phyloP scores from a whole-genome alignment of 805 yeast genomes.

The Pichia thaimueangensis region DNA sequence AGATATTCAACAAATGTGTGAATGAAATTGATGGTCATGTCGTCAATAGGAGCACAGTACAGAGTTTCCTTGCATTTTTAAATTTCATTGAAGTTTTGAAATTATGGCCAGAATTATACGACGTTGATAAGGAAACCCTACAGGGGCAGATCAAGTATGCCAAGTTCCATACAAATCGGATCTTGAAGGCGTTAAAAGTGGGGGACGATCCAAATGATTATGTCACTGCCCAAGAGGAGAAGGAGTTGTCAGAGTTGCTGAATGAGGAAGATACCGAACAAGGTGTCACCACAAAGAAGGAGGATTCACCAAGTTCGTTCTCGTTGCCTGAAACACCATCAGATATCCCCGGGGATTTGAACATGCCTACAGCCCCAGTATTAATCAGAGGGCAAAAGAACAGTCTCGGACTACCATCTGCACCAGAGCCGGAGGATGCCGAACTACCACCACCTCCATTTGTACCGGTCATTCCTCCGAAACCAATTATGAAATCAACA shows the following conservation, averaged over 20 bases:
- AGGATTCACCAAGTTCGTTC: slow-evolving; percentile 15
- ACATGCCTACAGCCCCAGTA: slow-evolving; percentile 26
- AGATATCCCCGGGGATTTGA: slow-evolving; percentile 21
- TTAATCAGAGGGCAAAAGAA: slow-evolving; percentile 28
- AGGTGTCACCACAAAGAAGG: slow-evolving; percentile 1
- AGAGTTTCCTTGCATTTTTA: slow-evolving; percentile 46
- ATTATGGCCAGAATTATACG: slow-evolving; percentile 33
- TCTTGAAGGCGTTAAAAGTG: slow-evolving; percentile 40
- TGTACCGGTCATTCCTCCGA: not conserved
- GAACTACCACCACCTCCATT: no score
- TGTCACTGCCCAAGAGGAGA: slow-evolving; percentile 34
- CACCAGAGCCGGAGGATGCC: slow-evolving; percentile 15
- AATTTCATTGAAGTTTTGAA: slow-evolving; percentile 46
- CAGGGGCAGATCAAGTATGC: slow-evolving; percentile 48
- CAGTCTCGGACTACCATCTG: slow-evolving; percentile 23
- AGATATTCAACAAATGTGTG: slow-evolving; percentile 50
- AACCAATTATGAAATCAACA: not conserved
- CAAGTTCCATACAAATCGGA: slow-evolving; percentile 56
- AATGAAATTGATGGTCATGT: slow-evolving; percentile 39
- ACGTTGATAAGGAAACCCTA: slow-evolving; percentile 19
- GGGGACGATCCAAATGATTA: slow-evolving; percentile 57
- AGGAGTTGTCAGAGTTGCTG: slow-evolving; percentile 15
- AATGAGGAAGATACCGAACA: slow-evolving; percentile 6
- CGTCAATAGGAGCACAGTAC: slow-evolving; percentile 41
- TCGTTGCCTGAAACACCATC: slow-evolving; percentile 19